Evolutionary conservation across 2,329 filamentous ascomycete genomes (phyloP).

Genomic region (Penicillium sp.): DNA sequence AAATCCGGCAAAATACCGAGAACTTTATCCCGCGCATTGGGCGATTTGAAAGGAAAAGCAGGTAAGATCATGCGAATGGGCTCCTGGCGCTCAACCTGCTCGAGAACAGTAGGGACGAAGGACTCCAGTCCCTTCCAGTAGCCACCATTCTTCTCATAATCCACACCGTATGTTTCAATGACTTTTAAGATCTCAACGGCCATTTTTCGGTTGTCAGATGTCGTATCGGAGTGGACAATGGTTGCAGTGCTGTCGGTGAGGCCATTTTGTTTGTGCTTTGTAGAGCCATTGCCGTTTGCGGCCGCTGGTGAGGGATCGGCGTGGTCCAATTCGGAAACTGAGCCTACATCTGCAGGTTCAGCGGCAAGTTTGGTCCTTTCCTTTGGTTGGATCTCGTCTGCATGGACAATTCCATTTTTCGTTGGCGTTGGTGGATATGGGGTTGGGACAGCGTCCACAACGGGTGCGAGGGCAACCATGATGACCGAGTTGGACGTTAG

Average conservation of each 20-base stretch:
- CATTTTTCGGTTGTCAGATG: slow-evolving; percentile 8
- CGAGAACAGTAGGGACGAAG: slow-evolving; percentile 21
- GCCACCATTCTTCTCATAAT: slow-evolving; percentile 20
- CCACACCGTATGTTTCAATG: slow-evolving; percentile 26
- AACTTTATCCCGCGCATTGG: slow-evolving; percentile 30
- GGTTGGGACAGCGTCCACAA: slow-evolving; percentile 9
- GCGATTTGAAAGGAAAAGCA: slow-evolving; percentile 30
- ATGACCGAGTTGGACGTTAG: slow-evolving; percentile 7
- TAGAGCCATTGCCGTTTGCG: slow-evolving; percentile 15
- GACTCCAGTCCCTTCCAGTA: slow-evolving; percentile 26
- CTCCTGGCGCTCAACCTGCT: slow-evolving; percentile 17
- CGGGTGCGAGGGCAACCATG: slow-evolving; percentile 16
- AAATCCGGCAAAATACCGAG: slow-evolving; percentile 38
- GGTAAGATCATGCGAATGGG: slow-evolving; percentile 30
- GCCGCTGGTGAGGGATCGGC: slow-evolving; percentile 5
- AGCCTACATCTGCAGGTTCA: slow-evolving; percentile 1
- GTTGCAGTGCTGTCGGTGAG: slow-evolving; percentile 1
- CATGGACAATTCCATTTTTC: slow-evolving; percentile 5
- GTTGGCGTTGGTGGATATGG: slow-evolving; percentile 6
- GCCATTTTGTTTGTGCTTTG: slow-evolving; percentile 6
- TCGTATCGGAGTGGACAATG: not conserved
- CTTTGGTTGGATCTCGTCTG: not conserved
- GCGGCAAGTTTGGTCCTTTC: slow-evolving; percentile 1
- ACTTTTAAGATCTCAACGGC: slow-evolving; percentile 19
- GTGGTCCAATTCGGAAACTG: slow-evolving; percentile 7